Conservation (phyloP, 2,329 filamentous ascomycete species). For the Fusarium brachygibbosum region DNA sequence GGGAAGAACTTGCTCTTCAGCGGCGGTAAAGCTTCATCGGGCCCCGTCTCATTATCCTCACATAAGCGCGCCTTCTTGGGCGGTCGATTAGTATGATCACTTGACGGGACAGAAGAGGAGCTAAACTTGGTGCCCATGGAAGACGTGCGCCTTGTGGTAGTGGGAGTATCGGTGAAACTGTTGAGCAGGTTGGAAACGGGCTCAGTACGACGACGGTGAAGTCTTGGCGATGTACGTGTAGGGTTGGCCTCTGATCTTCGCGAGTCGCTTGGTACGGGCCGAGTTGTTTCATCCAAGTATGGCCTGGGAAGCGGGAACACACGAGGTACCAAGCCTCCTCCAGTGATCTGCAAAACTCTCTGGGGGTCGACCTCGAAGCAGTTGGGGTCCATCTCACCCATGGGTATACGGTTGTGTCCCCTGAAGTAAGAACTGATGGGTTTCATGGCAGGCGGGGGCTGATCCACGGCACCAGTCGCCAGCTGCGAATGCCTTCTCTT, state of each 20-base stretch:
- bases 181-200: slow-evolving; percentile 62
- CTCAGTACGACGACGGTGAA: slow-evolving; percentile 66
- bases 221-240: slow-evolving; percentile 55
- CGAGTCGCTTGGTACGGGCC: slow-evolving; percentile 27
- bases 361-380: slow-evolving; percentile 68
- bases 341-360: slow-evolving; percentile 62
- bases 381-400: slow-evolving; percentile 74
- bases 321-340: slow-evolving; percentile 64
- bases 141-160: slow-evolving; percentile 32
- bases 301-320: slow-evolving; percentile 72
- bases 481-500: slow-evolving; percentile 60
- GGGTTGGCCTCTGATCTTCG: slow-evolving; percentile 34
- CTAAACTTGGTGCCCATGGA: slow-evolving; percentile 27
- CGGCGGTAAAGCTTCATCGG: slow-evolving; percentile 53
- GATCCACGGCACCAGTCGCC: slow-evolving; percentile 38
- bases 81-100: slow-evolving; percentile 56
- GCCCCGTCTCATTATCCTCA: slow-evolving; percentile 60
- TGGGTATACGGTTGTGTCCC: slow-evolving; percentile 64
- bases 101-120: slow-evolving; percentile 22
- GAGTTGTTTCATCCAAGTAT: slow-evolving; percentile 61
- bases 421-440: slow-evolving; percentile 70
- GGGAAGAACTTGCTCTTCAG: slow-evolving; percentile 70
- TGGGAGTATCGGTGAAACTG: slow-evolving; percentile 43
- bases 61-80: slow-evolving; percentile 71
- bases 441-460: slow-evolving; percentile 57